Evolutionary conservation across 2,329 filamentous ascomycete genomes (phyloP).

Genomic region (Ceratocystis papillata): DNA sequence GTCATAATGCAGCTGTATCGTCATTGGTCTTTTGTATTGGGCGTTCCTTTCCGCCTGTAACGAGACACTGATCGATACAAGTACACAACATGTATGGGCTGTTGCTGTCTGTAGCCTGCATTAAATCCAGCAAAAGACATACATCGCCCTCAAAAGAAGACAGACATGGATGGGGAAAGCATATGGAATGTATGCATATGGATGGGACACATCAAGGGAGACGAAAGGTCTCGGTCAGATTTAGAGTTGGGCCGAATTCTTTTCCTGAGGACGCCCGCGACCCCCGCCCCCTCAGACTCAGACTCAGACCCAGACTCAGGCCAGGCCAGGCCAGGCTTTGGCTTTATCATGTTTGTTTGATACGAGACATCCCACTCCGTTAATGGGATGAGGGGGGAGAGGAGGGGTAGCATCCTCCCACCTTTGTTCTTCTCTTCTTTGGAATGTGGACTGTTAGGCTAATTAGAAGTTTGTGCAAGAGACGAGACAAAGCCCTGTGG

Average conservation of each 20-base stretch:
- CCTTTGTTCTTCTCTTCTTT: background rate
- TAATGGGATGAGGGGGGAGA: background rate
- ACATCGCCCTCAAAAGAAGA: too few relatives aligned
- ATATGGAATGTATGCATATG: background rate
- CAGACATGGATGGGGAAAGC: too few relatives aligned
- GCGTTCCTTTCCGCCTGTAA: too few relatives aligned
- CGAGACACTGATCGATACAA: too few relatives aligned
- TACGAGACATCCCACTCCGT: background rate
- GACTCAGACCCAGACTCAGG: background rate
- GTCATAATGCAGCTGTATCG: too few relatives aligned
- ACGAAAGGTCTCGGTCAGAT: constrained; percentile 3
- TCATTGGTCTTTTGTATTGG: too few relatives aligned
- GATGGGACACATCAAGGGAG: background rate
- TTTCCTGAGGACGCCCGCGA: background rate
- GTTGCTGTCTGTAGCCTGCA: too few relatives aligned
- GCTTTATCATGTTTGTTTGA: background rate
- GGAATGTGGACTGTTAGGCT: background rate
- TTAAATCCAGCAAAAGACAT: too few relatives aligned
- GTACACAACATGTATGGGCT: too few relatives aligned
- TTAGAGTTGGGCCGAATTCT: constrained; percentile 7
- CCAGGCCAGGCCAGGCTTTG: constrained; percentile 2
- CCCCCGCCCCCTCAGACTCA: background rate
- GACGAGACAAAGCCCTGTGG: background rate
- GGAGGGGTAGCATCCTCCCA: background rate
- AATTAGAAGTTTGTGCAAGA: background rate